These are phyloP conservation scores for Fusarium sp. DNA, from an alignment of 2,329 filamentous ascomycete species.

Conservation along the genomic window DNA sequence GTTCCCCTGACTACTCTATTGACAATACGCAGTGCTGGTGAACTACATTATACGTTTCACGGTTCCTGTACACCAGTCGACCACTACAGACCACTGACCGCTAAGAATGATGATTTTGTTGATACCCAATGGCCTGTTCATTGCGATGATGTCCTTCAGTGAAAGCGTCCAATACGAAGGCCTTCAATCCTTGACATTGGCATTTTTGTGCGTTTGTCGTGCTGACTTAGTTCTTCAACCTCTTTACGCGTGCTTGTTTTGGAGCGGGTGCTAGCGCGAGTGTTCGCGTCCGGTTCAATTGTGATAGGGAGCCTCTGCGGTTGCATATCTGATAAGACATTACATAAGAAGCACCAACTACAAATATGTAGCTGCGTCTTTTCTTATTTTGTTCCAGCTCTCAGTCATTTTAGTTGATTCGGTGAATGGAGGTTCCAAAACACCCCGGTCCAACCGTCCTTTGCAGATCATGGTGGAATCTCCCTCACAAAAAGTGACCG, in stretches of 20 bases:
- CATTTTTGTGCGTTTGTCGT: neutral
- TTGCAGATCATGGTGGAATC: too few relatives aligned
- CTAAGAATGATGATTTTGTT: rapidly evolving
- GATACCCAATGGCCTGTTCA: neutral
- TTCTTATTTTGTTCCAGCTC: too few relatives aligned
- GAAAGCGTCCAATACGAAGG: too few relatives aligned
- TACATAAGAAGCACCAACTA: neutral
- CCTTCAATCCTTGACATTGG: neutral
- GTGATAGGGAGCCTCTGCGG: neutral
- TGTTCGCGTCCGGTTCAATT: rapidly evolving
- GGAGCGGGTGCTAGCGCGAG: neutral
- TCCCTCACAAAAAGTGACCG: too few relatives aligned
- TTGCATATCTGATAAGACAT: neutral
- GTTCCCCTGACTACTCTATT: neutral
- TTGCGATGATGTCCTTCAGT: too few relatives aligned
- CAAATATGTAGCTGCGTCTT: too few relatives aligned
- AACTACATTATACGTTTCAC: neutral
- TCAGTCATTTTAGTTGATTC: too few relatives aligned
- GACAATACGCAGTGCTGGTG: neutral
- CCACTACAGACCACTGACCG: neutral
- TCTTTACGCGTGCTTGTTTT: neutral
- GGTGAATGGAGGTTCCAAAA: too few relatives aligned
- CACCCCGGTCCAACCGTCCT: too few relatives aligned
- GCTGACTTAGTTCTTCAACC: neutral
- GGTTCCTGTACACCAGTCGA: rapidly evolving